phyloP scores from a whole-genome alignment of 441 rosid species.

The Iberis amara region DNA sequence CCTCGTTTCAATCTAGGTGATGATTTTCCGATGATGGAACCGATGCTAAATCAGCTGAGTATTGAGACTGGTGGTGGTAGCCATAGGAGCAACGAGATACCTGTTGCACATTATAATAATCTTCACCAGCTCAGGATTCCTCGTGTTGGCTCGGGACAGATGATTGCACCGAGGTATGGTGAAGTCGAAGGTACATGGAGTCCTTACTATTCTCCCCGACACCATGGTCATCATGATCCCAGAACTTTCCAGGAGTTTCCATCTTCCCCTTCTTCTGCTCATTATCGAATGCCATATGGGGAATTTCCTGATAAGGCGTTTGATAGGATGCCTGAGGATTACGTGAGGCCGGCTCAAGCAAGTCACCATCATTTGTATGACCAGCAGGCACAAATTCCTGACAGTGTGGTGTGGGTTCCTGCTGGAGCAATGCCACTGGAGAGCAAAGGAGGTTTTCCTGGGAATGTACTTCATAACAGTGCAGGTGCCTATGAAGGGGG shows the following conservation, averaged over 20 bases:
- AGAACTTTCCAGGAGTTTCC: conserved; percentile 62
- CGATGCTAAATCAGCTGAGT: conserved; percentile 47
- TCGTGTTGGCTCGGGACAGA: conserved; percentile 43
- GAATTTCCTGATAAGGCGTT: conserved; percentile 53
- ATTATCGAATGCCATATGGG: conserved; percentile 58
- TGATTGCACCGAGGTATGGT: conserved; percentile 51
- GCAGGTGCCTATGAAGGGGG: conserved; percentile 58
- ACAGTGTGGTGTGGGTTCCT: conserved; percentile 74
- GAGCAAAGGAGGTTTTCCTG: conserved; percentile 68
- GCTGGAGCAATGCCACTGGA: conserved; percentile 56
- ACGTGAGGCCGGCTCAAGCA: conserved; percentile 43
- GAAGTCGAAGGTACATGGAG: conserved; percentile 88
- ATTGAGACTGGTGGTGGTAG: conserved; percentile 48
- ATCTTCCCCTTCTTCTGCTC: conserved; percentile 69
- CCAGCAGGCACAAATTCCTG: conserved; percentile 55
- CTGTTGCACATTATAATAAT: conserved; percentile 45
- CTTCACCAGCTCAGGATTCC: conserved; percentile 68
- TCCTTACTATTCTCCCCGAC: conserved; percentile 85
- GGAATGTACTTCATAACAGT: conserved; percentile 54
- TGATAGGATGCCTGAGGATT: conserved; percentile 76
- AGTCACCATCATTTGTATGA: conserved; percentile 52
- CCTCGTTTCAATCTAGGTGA: conserved; percentile 45
- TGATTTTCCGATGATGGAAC: conserved; percentile 55
- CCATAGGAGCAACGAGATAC: conserved; percentile 46
- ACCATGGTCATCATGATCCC: conserved; percentile 69